Base-by-base conservation (phyloP, 768 basidiomycete species). In the Leccinum longicurvipes region DNA sequence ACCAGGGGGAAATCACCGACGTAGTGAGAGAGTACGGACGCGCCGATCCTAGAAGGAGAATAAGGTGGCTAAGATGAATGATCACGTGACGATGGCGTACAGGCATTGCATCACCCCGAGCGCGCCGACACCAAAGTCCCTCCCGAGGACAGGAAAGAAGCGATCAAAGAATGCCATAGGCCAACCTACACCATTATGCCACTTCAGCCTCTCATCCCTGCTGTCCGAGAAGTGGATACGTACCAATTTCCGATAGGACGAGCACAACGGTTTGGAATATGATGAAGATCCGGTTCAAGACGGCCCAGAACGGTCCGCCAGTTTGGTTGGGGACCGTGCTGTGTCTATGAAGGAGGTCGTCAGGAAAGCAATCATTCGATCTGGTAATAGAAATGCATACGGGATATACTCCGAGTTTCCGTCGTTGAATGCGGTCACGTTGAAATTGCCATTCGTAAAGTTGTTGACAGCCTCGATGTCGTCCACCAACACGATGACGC, bases 291-390 rank as follows among this genome's bases (percentile, higher is more conserved):
- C 88, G 84, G 63, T 91, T 86, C 55, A 94, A 79, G 45, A 94
- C 83, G 3, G 91, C 87, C 91, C 93, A 97, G 73, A 97, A 96
- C 23, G 86, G 83, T 25, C 94, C 94, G 7, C 91, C 94, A 46
- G 92, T 77, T 70, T 96, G 93, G 72, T 93, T 92, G 3, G 93
- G 93, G n/a, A 97, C 90, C 0, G 92, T 91, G 71, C 86, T 89
- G 51, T 86, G 82, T 64, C 79, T 83, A 29, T n/a, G 21, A 53
- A 29, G 42, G 21, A 3, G 10, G 0, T 32, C 41, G 31, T 49
- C 45, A 61, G 45, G 50, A 49, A 31, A 24, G 7, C 10, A 36
- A 5, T 17, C 42, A 36, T 42, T 14, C 42, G 29, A 23, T 23
- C 51, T 17, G 56, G 10, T 14, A 45, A 14, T 47, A 0, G 4